Evolutionary conservation across 2,329 filamentous ascomycete species (phyloP).

Genomic region (Aspergillus novoparasiticus): DNA sequence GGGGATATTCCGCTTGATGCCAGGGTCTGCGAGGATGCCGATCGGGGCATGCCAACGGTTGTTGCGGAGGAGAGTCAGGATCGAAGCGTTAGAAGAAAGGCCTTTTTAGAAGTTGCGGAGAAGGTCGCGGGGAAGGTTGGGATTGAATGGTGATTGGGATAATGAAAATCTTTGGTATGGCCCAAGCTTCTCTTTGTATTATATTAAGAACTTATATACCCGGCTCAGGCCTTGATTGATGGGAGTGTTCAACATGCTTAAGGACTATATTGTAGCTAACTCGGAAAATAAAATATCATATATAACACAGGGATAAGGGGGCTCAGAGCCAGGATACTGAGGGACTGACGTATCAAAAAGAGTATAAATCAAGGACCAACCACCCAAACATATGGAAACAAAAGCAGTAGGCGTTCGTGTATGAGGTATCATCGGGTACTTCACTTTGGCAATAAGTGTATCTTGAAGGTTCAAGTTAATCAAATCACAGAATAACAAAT

Average conservation of each 20-base stretch:
- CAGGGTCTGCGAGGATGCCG: constrained; percentile 82
- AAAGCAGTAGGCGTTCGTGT: not conserved
- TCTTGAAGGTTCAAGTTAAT: not conserved
- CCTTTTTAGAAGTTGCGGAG: constrained; percentile 72
- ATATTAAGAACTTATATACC: constrained; percentile 15
- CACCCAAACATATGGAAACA: not conserved
- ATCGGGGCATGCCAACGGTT: constrained; percentile 84
- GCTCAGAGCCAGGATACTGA: not conserved
- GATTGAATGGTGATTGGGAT: constrained; percentile 38
- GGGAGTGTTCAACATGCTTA: not conserved
- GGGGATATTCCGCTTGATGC: constrained; percentile 88
- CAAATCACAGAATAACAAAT: not conserved
- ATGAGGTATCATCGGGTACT: not conserved
- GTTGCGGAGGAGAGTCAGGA: constrained; percentile 71
- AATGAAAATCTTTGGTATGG: not conserved
- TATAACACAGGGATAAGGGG: not conserved
- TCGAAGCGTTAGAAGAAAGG: constrained; percentile 67
- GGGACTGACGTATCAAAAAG: not conserved
- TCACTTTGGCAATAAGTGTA: not conserved
- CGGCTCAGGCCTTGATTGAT: not conserved
- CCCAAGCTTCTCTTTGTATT: not conserved
- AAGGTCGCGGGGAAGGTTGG: constrained; percentile 50
- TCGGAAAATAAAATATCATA: not conserved
- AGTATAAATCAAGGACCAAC: not conserved
- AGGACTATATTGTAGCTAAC: not conserved